phyloP scores from a whole-genome alignment of 169 alveolate genomes.

The Plasmodium fragile region DNA sequence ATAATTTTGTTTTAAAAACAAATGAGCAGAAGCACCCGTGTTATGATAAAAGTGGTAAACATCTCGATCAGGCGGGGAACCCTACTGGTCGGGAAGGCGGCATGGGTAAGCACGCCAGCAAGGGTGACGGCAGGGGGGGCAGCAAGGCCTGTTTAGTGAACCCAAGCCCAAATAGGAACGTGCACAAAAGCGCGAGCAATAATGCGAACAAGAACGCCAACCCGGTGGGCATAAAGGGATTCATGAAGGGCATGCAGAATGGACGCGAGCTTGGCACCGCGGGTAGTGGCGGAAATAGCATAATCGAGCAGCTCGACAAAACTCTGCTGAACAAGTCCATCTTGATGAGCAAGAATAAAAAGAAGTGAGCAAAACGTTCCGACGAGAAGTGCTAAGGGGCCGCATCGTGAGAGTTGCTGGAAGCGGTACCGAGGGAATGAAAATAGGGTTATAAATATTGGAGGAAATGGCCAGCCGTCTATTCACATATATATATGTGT shows the following conservation, averaged over 20 bases:
- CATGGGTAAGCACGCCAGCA: not conserved
- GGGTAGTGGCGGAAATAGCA: not conserved
- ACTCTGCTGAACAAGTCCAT: conserved; percentile 65
- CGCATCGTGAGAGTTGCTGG: not conserved
- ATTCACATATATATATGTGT: not conserved
- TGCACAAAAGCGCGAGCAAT: not conserved
- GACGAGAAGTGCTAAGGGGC: not conserved
- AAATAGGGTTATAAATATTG: not conserved
- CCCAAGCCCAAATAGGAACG: not conserved
- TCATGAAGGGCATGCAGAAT: conserved; percentile 61
- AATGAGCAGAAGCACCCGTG: not conserved
- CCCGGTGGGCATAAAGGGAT: conserved; percentile 59
- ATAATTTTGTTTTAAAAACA: not conserved
- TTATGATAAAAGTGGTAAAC: not conserved
- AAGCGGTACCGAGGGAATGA: not conserved
- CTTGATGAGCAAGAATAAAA: conserved; percentile 48
- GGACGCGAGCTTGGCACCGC: not conserved
- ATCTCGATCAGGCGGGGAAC: not conserved
- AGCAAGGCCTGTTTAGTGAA: not conserved
- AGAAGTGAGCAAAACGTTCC: conserved; percentile 15
- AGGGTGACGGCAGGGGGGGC: not conserved
- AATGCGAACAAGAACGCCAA: conserved; percentile 43
- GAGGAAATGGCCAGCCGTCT: not conserved
- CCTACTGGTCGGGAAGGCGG: not conserved
- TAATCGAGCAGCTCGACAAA: conserved; percentile 71